Evolutionary conservation across 139 green algal species (phyloP).

Genomic region (Coccomyxa sp.): DNA sequence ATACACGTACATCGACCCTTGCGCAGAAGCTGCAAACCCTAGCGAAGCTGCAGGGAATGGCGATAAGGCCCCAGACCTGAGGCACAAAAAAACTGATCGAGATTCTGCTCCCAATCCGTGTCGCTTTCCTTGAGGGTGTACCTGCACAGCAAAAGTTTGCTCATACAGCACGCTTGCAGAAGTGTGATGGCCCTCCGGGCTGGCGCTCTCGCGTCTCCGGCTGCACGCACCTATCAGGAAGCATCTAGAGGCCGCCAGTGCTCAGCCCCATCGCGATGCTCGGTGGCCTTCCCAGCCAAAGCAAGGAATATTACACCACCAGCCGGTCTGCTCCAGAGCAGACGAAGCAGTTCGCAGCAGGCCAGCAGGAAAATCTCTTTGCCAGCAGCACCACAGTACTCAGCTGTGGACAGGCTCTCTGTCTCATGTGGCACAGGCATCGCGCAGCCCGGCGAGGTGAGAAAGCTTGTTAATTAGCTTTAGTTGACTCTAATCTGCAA

Average conservation of each 20-base stretch:
- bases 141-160: neutral
- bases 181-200: neutral
- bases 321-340: neutral
- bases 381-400: neutral
- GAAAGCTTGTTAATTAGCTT: neutral
- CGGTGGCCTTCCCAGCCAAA: neutral
- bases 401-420: neutral
- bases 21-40: neutral
- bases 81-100: neutral
- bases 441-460: constrained; percentile 16
- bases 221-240: neutral
- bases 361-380: neutral
- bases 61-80: neutral
- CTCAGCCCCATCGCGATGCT: neutral
- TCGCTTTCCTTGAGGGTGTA: neutral
- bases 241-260: neutral
- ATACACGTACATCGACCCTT: neutral
- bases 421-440: neutral
- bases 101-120: neutral
- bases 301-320: neutral
- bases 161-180: neutral
- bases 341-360: neutral
- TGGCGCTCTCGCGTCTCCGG: neutral
- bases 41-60: neutral
- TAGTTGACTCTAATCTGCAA: neutral